Evolutionary conservation across 176 grass and related monocot genomes (phyloP).

Genomic region (Juncus effusus): DNA sequence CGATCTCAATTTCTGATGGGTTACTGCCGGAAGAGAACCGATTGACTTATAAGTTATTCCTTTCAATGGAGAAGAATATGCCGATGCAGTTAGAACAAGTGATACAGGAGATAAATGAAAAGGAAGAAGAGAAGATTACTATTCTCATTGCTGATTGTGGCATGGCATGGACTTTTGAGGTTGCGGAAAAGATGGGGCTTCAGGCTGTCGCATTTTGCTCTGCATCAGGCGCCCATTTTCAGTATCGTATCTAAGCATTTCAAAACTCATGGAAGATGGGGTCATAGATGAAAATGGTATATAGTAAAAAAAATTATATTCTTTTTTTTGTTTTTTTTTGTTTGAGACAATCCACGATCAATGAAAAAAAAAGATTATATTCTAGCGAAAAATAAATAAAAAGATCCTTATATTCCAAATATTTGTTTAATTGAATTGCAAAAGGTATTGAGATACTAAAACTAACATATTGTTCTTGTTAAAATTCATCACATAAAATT

Average conservation of each 20-base stretch:
- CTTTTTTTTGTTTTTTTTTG: background rate
- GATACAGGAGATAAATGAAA: slow-evolving; percentile 17
- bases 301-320: background rate
- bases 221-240: slow-evolving; percentile 33
- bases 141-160: slow-evolving; percentile 41
- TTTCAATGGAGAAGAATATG: slow-evolving; percentile 28
- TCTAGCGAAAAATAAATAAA: background rate
- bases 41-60: slow-evolving; percentile 10
- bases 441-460: background rate
- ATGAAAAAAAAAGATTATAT: background rate
- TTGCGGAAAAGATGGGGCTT: slow-evolving; percentile 34
- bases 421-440: background rate
- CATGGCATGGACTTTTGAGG: slow-evolving; percentile 38
- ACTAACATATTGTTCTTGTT: background rate
- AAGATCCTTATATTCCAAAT: background rate
- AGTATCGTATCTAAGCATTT: slow-evolving; percentile 33
- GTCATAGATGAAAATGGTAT: slow-evolving; percentile 51
- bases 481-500: background rate
- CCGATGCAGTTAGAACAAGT: slow-evolving; percentile 15
- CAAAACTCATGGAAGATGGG: slow-evolving; percentile 37
- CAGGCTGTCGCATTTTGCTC: slow-evolving; percentile 36
- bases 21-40: slow-evolving; percentile 42
- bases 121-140: slow-evolving; percentile 30
- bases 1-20: slow-evolving; percentile 54
- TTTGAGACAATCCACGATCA: background rate